A percentile compares a stretch with the other conserved stretches of the same genome.
phyloP scores from a whole-genome alignment of 2,329 filamentous ascomycete genomes.

The Stemphylium vesicarium region DNA sequence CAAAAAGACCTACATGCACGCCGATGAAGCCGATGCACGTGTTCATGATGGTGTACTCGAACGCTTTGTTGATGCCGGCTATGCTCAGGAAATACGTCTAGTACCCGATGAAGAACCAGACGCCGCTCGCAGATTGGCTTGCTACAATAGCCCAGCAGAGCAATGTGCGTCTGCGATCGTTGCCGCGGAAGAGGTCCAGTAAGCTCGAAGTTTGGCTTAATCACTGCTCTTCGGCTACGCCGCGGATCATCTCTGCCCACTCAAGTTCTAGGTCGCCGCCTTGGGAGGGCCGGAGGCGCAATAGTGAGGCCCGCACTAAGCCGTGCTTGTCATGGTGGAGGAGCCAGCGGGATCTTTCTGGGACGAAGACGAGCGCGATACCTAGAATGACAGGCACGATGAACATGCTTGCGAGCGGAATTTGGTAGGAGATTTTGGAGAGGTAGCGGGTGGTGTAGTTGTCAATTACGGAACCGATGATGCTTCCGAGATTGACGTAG shows the following conservation, averaged over 20 bases:
- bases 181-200: constrained; percentile 58
- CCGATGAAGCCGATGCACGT: constrained; percentile 58
- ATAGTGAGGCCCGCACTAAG: constrained; percentile 23
- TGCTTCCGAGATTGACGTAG: constrained; percentile 58
- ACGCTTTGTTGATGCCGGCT: constrained; percentile 44
- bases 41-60: constrained; percentile 59
- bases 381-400: constrained; percentile 57
- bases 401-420: constrained; percentile 61
- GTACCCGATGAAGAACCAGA: constrained; percentile 61
- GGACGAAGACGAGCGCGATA: constrained; percentile 40
- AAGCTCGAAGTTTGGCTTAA: constrained; percentile 60
- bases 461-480: constrained; percentile 51
- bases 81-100: constrained; percentile 53
- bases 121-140: constrained; percentile 54
- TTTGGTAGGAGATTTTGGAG: constrained; percentile 44
- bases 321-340: constrained; percentile 24
- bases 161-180: constrained; percentile 57
- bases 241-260: constrained; percentile 36
- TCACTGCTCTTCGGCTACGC: constrained; percentile 36
- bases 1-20: constrained; percentile 57
- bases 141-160: constrained; percentile 59
- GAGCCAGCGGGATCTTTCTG: constrained; percentile 53
- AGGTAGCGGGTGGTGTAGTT: constrained; percentile 39
- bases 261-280: constrained; percentile 32
- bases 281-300: constrained; percentile 25